phyloP scores from a whole-genome alignment of 75 land plant genomes.

The Cunninghamia lanceolata region DNA sequence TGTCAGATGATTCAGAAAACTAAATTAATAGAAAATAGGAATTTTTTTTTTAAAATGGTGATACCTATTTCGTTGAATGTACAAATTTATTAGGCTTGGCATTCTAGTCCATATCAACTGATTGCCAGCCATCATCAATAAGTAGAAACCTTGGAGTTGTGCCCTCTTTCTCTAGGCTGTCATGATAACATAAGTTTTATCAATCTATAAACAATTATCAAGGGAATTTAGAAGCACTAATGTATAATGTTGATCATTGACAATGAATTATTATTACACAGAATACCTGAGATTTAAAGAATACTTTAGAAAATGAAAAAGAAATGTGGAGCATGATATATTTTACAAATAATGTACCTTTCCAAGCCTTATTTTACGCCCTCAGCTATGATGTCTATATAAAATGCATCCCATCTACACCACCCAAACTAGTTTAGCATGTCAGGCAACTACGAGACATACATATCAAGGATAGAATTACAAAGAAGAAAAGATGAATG shows the following conservation, averaged over 20 bases:
- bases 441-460: constrained; percentile 62
- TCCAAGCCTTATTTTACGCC: constrained; percentile 73
- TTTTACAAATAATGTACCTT: constrained; percentile 39
- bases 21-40: constrained; percentile 17
- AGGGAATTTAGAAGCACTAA: not conserved
- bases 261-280: not conserved
- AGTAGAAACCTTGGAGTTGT: constrained; percentile 85
- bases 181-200: not conserved
- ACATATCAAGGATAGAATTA: not conserved
- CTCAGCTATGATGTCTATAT: constrained; percentile 82
- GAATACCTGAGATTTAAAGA: not conserved
- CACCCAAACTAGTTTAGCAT: constrained; percentile 98
- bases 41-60: not conserved
- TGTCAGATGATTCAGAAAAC: constrained; percentile 76
- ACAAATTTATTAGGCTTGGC: constrained; percentile 25
- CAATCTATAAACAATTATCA: not conserved
- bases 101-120: constrained; percentile 63
- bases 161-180: constrained; percentile 69
- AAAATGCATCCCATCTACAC: constrained; percentile 99
- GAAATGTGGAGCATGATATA: not conserved
- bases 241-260: not conserved
- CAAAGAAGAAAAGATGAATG: not conserved
- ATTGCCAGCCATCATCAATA: constrained; percentile 97
- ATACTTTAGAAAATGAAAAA: not conserved
- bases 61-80: constrained; percentile 46